Conservation (phyloP, 176 grass and related monocot species). For the Urochloa ruziziensis region DNA sequence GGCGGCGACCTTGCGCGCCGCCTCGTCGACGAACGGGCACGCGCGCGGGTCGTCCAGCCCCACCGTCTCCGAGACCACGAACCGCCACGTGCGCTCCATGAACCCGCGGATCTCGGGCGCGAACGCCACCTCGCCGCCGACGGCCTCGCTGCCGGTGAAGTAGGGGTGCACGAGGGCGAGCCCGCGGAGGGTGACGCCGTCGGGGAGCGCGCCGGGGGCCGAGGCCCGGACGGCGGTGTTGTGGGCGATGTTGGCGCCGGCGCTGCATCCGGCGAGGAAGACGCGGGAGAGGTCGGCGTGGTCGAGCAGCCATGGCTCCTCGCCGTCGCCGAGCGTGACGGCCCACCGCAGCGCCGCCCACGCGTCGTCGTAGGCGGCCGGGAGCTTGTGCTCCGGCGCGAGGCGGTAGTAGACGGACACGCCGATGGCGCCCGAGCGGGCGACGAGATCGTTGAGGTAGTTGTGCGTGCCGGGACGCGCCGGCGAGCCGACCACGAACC, state of each 20-base stretch:
- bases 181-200: constrained; percentile 36
- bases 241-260: constrained; percentile 71
- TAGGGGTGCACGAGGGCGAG: constrained; percentile 51
- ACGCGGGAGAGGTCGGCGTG: constrained; percentile 62
- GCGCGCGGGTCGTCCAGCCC: constrained; percentile 55
- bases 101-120: constrained; percentile 31
- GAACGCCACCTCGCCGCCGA: constrained; percentile 34
- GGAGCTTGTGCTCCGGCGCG: constrained; percentile 74
- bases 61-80: constrained; percentile 46
- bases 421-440: constrained; percentile 42
- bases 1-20: constrained; percentile 31
- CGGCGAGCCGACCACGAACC: constrained; percentile 59
- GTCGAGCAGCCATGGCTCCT: constrained; percentile 59
- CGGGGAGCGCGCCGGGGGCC: constrained; percentile 33
- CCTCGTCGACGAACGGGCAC: constrained; percentile 52
- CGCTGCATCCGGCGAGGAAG: constrained; percentile 63
- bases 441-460: constrained; percentile 71
- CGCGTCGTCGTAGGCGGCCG: constrained; percentile 67
- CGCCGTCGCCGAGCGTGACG: constrained; percentile 25
- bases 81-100: constrained; percentile 48
- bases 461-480: constrained; percentile 55
- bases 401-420: constrained; percentile 85
- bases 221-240: constrained; percentile 54
- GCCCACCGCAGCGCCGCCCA: constrained; percentile 64
- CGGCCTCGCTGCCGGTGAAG: constrained; percentile 54